Percentiles rank a stretch among this genome's conserved stretches.
Conservation (phyloP, 208 protist genomes). For the Trypanosomatidae sp. region DNA sequence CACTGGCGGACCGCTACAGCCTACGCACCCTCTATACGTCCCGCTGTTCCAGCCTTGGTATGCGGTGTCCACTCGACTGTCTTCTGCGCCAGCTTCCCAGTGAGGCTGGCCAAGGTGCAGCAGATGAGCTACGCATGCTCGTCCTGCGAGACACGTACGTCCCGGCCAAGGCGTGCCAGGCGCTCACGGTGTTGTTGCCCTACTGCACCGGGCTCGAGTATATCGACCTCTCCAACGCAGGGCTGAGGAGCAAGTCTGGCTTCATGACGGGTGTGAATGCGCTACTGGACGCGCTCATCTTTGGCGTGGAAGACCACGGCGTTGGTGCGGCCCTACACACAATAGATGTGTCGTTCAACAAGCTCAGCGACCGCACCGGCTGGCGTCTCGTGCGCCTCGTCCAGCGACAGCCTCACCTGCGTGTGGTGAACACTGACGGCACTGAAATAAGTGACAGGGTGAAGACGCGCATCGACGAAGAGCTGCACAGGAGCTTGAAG, state of each 20-base stretch:
- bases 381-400: slow-evolving; percentile 31
- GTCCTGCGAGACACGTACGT: slow-evolving; percentile 29
- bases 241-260: slow-evolving; percentile 20
- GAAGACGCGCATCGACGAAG: neutral
- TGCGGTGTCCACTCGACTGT: neutral
- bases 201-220: slow-evolving; percentile 30
- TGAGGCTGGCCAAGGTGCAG: neutral
- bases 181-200: slow-evolving; percentile 35
- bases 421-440: slow-evolving; percentile 27
- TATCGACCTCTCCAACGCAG: slow-evolving; percentile 27
- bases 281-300: slow-evolving; percentile 23
- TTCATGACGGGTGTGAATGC: slow-evolving; percentile 15
- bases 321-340: slow-evolving; percentile 23
- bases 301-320: neutral
- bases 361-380: slow-evolving; percentile 32
- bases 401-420: slow-evolving; percentile 18
- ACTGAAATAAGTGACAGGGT: slow-evolving; percentile 27
- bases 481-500: neutral
- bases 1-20: slow-evolving; percentile 7
- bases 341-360: slow-evolving; percentile 41
- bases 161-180: slow-evolving; percentile 30
- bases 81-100: slow-evolving; percentile 13
- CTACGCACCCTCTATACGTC: slow-evolving; percentile 8
- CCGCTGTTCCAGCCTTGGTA: slow-evolving; percentile 5
- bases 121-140: slow-evolving; percentile 3